phyloP scores from a whole-genome alignment of 345 rosid genomes.

The Brassica napus region DNA sequence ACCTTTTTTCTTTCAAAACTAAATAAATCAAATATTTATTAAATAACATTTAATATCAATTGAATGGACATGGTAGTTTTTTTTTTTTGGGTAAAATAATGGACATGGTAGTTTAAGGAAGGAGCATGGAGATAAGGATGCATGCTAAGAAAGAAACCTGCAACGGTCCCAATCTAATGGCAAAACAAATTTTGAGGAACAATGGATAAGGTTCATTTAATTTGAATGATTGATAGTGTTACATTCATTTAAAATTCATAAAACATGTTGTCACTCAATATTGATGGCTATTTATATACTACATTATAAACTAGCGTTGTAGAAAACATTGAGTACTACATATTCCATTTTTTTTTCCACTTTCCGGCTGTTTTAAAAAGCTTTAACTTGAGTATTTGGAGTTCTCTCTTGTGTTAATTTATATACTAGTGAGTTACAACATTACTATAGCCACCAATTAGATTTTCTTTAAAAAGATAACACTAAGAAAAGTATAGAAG shows the following conservation, averaged over 20 bases:
- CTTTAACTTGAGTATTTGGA: not conserved
- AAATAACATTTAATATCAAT: not conserved
- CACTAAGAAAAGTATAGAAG: not conserved
- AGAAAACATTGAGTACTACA: not conserved
- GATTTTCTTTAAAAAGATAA: not conserved
- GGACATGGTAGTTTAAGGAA: not conserved
- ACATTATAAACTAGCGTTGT: not conserved
- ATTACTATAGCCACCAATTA: not conserved
- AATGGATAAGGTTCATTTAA: not conserved
- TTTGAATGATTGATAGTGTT: not conserved
- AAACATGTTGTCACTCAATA: not conserved
- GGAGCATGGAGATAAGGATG: conserved; percentile 1
- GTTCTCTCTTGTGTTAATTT: not conserved
- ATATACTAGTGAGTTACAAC: not conserved
- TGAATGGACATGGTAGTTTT: not conserved
- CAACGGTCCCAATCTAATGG: not conserved
- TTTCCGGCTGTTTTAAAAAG: not conserved
- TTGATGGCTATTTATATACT: not conserved
- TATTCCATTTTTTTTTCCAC: not conserved
- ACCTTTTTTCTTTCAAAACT: not conserved
- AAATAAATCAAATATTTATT: not conserved
- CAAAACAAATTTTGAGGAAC: not conserved
- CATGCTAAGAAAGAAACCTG: not conserved
- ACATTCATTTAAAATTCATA: conserved; percentile 1
- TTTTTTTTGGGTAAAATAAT: too few relatives aligned